Conservation (phyloP, 495 filamentous ascomycete genomes). For the Neurospora sp. region DNA sequence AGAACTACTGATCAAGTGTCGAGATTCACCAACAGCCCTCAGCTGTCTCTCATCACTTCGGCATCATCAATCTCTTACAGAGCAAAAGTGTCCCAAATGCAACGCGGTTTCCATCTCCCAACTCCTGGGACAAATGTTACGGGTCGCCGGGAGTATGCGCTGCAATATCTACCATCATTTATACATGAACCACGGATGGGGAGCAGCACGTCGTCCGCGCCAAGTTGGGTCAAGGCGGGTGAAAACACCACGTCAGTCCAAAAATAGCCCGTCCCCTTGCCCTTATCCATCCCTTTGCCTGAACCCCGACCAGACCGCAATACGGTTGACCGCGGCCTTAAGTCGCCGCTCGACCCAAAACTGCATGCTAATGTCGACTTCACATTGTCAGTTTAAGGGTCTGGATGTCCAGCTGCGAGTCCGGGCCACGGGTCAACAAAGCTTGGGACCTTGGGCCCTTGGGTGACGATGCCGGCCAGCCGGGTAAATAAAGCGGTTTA, state of each 20-base stretch:
- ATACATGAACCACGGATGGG: conserved; percentile 7
- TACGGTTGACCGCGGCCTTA: conserved; percentile 22
- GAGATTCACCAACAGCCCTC: neutral
- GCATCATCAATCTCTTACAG: neutral
- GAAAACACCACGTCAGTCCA: conserved; percentile 14
- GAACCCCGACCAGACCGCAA: neutral
- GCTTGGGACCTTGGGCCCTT: neutral
- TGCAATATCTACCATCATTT: conserved; percentile 9
- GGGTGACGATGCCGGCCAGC: neutral
- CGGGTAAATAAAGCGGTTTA: conserved; percentile 27
- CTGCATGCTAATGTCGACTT: neutral
- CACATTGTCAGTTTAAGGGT: neutral
- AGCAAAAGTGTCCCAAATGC: conserved; percentile 7
- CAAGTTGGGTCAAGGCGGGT: neutral
- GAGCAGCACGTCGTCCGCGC: neutral
- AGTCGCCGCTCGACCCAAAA: conserved; percentile 18
- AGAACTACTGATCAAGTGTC: neutral
- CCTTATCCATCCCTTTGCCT: neutral
- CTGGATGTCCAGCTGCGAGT: neutral
- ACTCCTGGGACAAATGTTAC: conserved; percentile 6
- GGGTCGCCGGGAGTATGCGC: conserved; percentile 3
- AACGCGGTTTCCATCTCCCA: conserved; percentile 7
- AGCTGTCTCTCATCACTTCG: neutral
- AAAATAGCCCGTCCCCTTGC: conserved; percentile 19
- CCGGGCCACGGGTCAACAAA: neutral